Evolutionary conservation across 176 grass and related monocot genomes (phyloP).

Genomic region (Aegilops sharonensis): DNA sequence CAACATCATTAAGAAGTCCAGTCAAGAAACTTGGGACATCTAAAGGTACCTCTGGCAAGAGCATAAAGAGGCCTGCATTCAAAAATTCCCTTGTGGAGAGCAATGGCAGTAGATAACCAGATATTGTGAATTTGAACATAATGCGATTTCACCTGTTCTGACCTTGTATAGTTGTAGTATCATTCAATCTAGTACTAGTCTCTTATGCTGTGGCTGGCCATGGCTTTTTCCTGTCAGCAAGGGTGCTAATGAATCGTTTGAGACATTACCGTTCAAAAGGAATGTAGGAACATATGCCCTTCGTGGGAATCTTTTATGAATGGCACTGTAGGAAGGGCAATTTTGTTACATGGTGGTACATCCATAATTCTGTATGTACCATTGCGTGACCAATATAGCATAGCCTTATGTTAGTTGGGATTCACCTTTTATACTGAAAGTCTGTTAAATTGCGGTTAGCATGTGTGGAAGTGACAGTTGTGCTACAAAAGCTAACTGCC

Average conservation of each 20-base stretch:
- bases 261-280: conserved; percentile 16
- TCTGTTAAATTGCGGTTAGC: background rate
- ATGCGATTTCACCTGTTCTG: conserved; percentile 14
- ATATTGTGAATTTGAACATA: conserved; percentile 20
- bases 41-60: conserved; percentile 48
- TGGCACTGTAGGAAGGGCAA: background rate
- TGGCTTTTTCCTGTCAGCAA: conserved; percentile 5
- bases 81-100: conserved; percentile 51
- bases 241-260: conserved; percentile 17
- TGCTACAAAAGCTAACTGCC: conserved; percentile 15
- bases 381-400: background rate
- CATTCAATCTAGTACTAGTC: background rate
- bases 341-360: conserved; percentile 1
- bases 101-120: conserved; percentile 55
- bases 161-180: conserved; percentile 29
- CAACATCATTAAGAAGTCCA: conserved; percentile 46
- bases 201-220: conserved; percentile 20
- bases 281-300: conserved; percentile 26
- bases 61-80: conserved; percentile 57
- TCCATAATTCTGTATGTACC: background rate
- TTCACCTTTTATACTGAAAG: conserved; percentile 3
- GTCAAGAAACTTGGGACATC: conserved; percentile 44
- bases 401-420: background rate
- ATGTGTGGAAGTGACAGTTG: background rate
- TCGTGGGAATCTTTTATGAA: conserved; percentile 6